Evolutionary conservation across 2,329 filamentous ascomycete species (phyloP), one percentile per base, ranked within the genome.

Genomic region (Penicillium sp.): DNA sequence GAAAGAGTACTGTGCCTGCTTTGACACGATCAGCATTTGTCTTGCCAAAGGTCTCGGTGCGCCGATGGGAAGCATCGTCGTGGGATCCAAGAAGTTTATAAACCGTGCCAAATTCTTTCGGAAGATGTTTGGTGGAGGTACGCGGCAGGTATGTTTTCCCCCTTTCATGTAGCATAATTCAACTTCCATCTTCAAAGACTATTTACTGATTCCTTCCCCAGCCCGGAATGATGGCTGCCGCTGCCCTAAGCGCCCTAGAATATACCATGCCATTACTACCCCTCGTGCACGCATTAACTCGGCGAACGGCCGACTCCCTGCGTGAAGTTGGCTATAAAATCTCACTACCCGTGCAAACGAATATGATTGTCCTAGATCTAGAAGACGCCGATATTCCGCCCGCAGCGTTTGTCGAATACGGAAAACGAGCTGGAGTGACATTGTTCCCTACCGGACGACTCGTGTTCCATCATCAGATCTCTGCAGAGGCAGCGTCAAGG

Each of bases 1-100:
- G 9, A 61, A 61, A 26, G 68, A 71, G 2, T 72, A 70, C 54
- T 65, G 64, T 26, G 61, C 59, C 14, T 64, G 63, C 47, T 71
- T 72, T 56, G 69, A 72, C 55, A 67, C 61, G 12, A 64, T 69
- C 16, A 66, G 63, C n/a, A 64, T 72, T 45, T 71, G 68, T 51
- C 59, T 72, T 21, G 63, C 68, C 7, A 71, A 71, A 54, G 66
- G 67, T 3, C 62, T 70, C 11, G 68, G 69, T 20, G 69, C 69
- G 11, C 69, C 69, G 0, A 63, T 71, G 60, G 68, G 69, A 7
- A 66, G 67, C 35, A 58, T 72, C 18, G 64, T 72, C 48, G 63
- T 66, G 1, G 66, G 68, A 16, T 62, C 62, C 3, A 63, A 59
- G 21, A 49, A 58, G 18, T 65, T 65, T 42, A 70, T 71, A 33